Evolutionary conservation across 2,329 filamentous ascomycete genomes (phyloP).

Genomic region (Cadophora sp.): DNA sequence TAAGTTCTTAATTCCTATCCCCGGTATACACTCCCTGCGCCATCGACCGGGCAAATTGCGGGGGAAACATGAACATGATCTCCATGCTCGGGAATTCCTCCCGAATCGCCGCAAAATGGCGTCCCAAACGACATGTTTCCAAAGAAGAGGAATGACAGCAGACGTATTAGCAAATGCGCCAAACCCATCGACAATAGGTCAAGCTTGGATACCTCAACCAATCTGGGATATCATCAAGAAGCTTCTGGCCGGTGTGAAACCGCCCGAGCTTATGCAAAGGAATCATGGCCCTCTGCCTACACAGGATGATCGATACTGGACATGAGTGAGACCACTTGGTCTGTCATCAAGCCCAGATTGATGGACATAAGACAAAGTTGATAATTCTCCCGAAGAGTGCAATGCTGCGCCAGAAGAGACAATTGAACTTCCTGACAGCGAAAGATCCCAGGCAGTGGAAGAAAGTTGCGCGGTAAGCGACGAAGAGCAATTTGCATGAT

Average conservation of each 20-base stretch:
- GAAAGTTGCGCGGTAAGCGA: no score
- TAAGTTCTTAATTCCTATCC: not conserved
- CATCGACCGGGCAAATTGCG: not conserved
- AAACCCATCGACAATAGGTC: not conserved
- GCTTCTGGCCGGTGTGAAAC: not conserved
- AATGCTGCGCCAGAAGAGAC: no score
- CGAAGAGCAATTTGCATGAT: no score
- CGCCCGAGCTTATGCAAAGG: not conserved
- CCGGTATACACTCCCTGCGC: not conserved
- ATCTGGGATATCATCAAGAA: not conserved
- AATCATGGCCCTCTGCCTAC: not conserved
- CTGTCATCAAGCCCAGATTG: not conserved
- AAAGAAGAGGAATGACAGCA: not conserved
- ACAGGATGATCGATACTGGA: not conserved
- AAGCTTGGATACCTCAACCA: not conserved
- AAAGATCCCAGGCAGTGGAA: no score
- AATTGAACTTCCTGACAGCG: no score
- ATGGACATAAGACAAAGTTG: not conserved
- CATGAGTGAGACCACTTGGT: not conserved
- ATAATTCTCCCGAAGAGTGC: no score
- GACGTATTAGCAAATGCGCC: not conserved
- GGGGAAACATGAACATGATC: not conserved
- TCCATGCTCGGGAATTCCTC: not conserved
- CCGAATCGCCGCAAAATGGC: not conserved
- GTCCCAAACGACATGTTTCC: not conserved